Percentiles rank a stretch among this genome's conserved stretches.
Conservation (phyloP, 192 early-diverging fungal genomes). For the Podila clonocystis region DNA sequence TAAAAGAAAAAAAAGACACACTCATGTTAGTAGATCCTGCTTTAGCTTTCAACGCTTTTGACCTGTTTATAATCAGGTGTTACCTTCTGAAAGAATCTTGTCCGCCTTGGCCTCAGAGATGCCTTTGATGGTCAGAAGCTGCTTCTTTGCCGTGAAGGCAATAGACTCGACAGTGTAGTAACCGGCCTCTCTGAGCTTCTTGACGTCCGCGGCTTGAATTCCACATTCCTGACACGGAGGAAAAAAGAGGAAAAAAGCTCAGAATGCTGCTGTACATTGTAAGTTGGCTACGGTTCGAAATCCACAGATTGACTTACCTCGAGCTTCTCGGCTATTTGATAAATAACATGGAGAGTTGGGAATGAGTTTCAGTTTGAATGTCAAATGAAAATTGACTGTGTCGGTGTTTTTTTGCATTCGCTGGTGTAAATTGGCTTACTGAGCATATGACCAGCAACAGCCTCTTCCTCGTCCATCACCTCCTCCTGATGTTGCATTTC, state of each 20-base stretch:
- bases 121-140: slow-evolving; percentile 89
- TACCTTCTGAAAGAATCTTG: slow-evolving; percentile 91
- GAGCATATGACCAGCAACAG: slow-evolving; percentile 24
- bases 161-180: slow-evolving; percentile 93
- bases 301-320: slow-evolving; percentile 19
- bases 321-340: slow-evolving; percentile 36
- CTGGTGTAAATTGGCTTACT: slow-evolving; percentile 14
- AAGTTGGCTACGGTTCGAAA: background rate
- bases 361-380: background rate
- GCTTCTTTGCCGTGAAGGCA: slow-evolving; percentile 92
- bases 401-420: background rate
- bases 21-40: background rate
- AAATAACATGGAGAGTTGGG: background rate
- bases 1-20: background rate
- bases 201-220: slow-evolving; percentile 74
- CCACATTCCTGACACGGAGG: slow-evolving; percentile 64
- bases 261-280: background rate
- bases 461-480: slow-evolving; percentile 36
- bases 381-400: background rate
- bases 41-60: no score
- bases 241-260: background rate
- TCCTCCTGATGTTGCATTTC: slow-evolving; percentile 27
- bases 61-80: no score
- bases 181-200: slow-evolving; percentile 89
- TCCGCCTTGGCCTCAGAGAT: slow-evolving; percentile 96